Evolutionary conservation across 768 basidiomycete species (phyloP).

Genomic region (Russula olivacea): DNA sequence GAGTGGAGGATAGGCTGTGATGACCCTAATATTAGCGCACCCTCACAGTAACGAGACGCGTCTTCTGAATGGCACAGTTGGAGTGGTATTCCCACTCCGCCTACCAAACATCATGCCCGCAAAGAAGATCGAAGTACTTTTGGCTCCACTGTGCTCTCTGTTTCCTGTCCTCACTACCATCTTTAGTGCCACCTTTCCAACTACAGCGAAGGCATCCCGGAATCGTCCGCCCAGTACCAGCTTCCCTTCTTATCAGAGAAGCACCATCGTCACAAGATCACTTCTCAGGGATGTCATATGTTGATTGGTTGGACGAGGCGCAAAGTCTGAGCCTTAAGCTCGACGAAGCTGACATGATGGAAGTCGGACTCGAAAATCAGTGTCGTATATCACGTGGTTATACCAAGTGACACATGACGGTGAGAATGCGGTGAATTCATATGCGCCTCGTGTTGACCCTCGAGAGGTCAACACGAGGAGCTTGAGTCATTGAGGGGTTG

Average conservation of each 20-base stretch:
- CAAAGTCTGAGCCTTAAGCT: background rate
- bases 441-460: background rate
- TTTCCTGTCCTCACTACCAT: background rate
- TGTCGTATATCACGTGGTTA: background rate
- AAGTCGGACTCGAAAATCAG: background rate
- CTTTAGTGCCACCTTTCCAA: background rate
- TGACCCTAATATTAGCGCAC: background rate
- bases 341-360: background rate
- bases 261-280: background rate
- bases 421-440: background rate
- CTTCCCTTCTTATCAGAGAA: background rate
- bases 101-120: background rate
- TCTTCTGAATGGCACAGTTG: background rate
- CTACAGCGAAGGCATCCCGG: background rate
- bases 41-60: background rate
- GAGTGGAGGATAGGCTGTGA: background rate
- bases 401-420: background rate
- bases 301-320: background rate
- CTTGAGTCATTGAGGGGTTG: background rate
- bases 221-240: background rate
- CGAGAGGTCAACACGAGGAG: background rate
- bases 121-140: background rate
- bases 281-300: background rate
- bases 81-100: background rate
- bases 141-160: background rate